Base-by-base conservation (phyloP, 306 rosid species). In the Nissolia schottii region DNA sequence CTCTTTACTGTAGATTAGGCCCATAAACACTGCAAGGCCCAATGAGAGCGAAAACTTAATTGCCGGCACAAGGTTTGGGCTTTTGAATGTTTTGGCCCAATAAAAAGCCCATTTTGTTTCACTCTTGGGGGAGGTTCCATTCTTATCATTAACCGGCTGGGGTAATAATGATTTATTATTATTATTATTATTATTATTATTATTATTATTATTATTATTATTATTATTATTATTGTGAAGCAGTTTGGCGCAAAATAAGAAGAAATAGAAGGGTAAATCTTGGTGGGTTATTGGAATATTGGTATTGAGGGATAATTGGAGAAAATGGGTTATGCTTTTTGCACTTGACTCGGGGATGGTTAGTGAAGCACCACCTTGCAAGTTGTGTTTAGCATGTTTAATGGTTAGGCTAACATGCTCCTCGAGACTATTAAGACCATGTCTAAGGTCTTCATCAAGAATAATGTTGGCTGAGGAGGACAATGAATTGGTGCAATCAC, bases 21-120 rank as follows among this genome's bases (percentile, higher is more conserved):
- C 96, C 62, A 88, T 68, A 41, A 85, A 67, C 18, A 88, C 88
- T 0, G 97, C 71, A 2, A 85, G 73, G 14, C 92, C 95, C 77
- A 88, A 37, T 0, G 97, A 79, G 49, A 91, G 53, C 2, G 89
- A 82, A 64, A 71, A 78, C 40, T 80, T 88, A 12, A 85, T 41
- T 1, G 92, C 92, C 2, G 81, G 61, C 10, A 79, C 53, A 8
- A 83, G 35, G 57, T 80, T 83, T 41, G 75, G 16, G 40, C 32
- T 60, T 46, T 20, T 80, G 1, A 80, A 27, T 45, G 23, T 65
- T 9, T n/a, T 19, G 41, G 70, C 37, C 77, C 66, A 68, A 51
- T 53, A 22, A n/a, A n/a, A n/a, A 34, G 43, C 24, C 81, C 77
- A 66, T 8, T 37, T 74, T 29, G 18, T 27, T 41, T 72, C 80